Evolutionary conservation across 1,284 basidiomycete species (phyloP).

Genomic region (Puccinia sorghi): DNA sequence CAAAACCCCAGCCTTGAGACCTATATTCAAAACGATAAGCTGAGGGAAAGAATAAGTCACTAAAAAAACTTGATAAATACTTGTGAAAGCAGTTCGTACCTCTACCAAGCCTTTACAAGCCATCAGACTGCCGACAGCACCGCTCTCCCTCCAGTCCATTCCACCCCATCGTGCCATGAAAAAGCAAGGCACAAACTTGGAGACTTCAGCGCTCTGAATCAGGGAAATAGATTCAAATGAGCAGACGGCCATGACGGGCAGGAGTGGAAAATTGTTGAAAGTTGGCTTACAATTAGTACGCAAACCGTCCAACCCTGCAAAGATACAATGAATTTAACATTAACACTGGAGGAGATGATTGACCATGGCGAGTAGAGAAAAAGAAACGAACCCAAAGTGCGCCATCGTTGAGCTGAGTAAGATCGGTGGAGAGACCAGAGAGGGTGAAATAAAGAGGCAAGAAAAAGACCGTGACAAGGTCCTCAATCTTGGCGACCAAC

Average conservation of each 20-base stretch:
- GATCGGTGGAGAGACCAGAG: constrained; percentile 67
- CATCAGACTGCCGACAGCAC: constrained; percentile 86
- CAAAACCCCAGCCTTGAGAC: constrained; percentile 75
- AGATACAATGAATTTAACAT: constrained; percentile 25
- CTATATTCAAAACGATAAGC: constrained; percentile 90
- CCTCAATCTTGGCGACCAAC: constrained; percentile 41
- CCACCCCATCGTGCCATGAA: constrained; percentile 67
- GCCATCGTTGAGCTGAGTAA: constrained; percentile 72
- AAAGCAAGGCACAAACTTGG: constrained; percentile 57
- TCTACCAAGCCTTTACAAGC: constrained; percentile 78
- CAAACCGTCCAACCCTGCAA: constrained; percentile 83
- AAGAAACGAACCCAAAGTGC: constrained; percentile 53
- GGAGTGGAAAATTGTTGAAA: not conserved
- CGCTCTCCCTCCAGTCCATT: constrained; percentile 75
- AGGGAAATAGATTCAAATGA: no score
- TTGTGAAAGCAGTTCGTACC: not conserved
- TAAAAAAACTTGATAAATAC: constrained; percentile 58
- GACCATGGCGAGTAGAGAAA: constrained; percentile 54
- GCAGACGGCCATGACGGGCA: not conserved
- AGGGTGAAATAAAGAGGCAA: constrained; percentile 59
- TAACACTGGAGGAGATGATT: constrained; percentile 57
- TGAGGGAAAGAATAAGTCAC: constrained; percentile 62
- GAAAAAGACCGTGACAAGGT: constrained; percentile 57
- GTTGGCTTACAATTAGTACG: constrained; percentile 77
- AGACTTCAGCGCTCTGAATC: constrained; percentile 26